Conservation (phyloP, 2,329 filamentous ascomycete genomes). For the Xylaria digitata region DNA sequence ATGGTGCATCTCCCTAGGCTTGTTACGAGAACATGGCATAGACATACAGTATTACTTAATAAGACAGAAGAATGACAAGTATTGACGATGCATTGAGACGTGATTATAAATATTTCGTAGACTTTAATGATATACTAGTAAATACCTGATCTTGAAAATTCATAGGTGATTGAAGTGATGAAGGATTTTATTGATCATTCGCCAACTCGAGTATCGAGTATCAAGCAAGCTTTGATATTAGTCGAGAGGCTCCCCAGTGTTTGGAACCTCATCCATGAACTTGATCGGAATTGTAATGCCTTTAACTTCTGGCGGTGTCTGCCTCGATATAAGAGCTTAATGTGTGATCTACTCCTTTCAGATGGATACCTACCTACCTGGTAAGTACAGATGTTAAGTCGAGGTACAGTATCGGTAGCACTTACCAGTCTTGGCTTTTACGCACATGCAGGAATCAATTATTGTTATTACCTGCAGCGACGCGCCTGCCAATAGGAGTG, state of each 20-base stretch:
- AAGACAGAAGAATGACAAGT: constrained; percentile 10
- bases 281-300: too few relatives aligned
- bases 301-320: too few relatives aligned
- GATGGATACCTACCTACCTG: too few relatives aligned
- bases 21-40: constrained; percentile 36
- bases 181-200: too few relatives aligned
- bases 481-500: constrained; percentile 26
- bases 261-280: too few relatives aligned
- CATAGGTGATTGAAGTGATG: too few relatives aligned
- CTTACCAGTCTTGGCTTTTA: neutral
- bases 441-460: constrained; percentile 1
- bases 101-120: neutral
- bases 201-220: too few relatives aligned
- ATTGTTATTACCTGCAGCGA: neutral
- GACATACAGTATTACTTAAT: constrained; percentile 36
- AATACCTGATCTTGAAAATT: too few relatives aligned
- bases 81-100: neutral
- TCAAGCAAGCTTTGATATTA: neutral
- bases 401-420: neutral
- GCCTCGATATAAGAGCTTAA: too few relatives aligned
- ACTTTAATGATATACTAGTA: neutral
- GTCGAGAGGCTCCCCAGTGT: too few relatives aligned
- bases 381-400: too few relatives aligned
- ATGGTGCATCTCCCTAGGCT: constrained; percentile 3
- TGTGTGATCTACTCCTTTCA: too few relatives aligned